phyloP scores from a whole-genome alignment of 2,329 filamentous ascomycete genomes.

The Anthostomella pinea region DNA sequence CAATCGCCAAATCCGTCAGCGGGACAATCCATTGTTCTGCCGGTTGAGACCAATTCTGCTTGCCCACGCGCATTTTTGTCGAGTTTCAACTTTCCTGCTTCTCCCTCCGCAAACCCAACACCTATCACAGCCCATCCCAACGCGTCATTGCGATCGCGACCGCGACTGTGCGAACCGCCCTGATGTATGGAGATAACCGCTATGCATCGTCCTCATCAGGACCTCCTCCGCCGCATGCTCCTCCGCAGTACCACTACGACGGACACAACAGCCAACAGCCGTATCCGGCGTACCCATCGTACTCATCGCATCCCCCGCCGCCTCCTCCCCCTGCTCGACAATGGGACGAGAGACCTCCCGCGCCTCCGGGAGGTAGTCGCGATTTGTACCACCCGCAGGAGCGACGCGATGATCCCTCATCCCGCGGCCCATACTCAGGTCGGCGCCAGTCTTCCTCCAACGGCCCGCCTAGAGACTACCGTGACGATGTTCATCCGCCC shows the following conservation, averaged over 20 bases:
- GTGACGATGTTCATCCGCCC: constrained; percentile 34
- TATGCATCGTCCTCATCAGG: no score
- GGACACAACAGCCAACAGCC: constrained; percentile 16
- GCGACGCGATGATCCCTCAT: constrained; percentile 16
- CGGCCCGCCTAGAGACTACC: constrained; percentile 11
- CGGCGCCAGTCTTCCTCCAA: constrained; percentile 19
- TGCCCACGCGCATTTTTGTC: no score
- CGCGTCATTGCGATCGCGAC: no score
- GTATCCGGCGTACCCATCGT: constrained; percentile 5
- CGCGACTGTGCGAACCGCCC: no score
- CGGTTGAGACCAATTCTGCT: no score
- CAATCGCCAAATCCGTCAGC: no score
- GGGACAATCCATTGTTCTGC: no score
- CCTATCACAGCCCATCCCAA: no score
- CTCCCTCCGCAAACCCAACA: no score
- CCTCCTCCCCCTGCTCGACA: constrained; percentile 8
- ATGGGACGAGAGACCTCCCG: no score
- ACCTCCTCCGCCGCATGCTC: constrained; percentile 8
- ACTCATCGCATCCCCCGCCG: constrained; percentile 8
- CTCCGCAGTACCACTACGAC: constrained; percentile 13
- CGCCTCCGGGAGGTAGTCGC: constrained; percentile 9
- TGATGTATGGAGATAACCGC: no score
- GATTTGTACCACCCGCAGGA: constrained; percentile 15
- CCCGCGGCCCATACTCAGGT: constrained; percentile 25
- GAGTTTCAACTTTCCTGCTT: no score